These are phyloP conservation scores for Scheffersomyces segobiensis DNA, from an alignment of 1,139 yeast genomes.

Conservation along the genomic window DNA sequence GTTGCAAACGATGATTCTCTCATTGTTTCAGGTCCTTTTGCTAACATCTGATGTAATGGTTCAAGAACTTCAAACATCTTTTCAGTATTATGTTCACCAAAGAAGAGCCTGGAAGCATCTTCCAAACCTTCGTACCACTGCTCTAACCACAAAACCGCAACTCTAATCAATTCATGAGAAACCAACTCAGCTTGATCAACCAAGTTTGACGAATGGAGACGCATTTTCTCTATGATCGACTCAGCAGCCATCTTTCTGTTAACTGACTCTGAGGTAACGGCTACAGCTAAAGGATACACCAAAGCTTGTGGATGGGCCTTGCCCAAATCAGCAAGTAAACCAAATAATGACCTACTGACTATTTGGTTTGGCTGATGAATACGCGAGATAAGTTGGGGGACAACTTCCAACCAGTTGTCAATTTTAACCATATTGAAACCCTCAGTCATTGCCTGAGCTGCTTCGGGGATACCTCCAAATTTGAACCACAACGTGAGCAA, in stretches of 20 bases:
- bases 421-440: slow-evolving; percentile 88
- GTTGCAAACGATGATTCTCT: slow-evolving; percentile 92
- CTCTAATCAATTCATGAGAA: slow-evolving; percentile 90
- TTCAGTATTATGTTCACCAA: slow-evolving; percentile 92
- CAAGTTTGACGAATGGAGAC: slow-evolving; percentile 77
- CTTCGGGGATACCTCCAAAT: slow-evolving; percentile 90
- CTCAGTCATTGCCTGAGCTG: slow-evolving; percentile 86
- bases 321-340: slow-evolving; percentile 83
- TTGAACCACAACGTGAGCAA: slow-evolving; percentile 92
- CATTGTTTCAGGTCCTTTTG: slow-evolving; percentile 87
- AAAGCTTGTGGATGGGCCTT: slow-evolving; percentile 96
- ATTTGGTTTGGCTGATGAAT: slow-evolving; percentile 92
- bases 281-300: slow-evolving; percentile 93
- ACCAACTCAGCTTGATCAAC: slow-evolving; percentile 94
- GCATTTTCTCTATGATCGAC: slow-evolving; percentile 88
- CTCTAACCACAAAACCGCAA: slow-evolving; percentile 96
- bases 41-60: slow-evolving; percentile 81
- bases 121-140: slow-evolving; percentile 98
- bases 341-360: slow-evolving; percentile 78
- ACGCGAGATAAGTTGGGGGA: slow-evolving; percentile 93
- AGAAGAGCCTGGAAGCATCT: slow-evolving; percentile 91
- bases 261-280: slow-evolving; percentile 89
- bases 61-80: slow-evolving; percentile 91
- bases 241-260: slow-evolving; percentile 90
- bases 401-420: slow-evolving; percentile 93